A percentile compares a stretch with the other conserved stretches of the same genome.
phyloP scores from a whole-genome alignment of 768 basidiomycete genomes.

The Russula virescens region DNA sequence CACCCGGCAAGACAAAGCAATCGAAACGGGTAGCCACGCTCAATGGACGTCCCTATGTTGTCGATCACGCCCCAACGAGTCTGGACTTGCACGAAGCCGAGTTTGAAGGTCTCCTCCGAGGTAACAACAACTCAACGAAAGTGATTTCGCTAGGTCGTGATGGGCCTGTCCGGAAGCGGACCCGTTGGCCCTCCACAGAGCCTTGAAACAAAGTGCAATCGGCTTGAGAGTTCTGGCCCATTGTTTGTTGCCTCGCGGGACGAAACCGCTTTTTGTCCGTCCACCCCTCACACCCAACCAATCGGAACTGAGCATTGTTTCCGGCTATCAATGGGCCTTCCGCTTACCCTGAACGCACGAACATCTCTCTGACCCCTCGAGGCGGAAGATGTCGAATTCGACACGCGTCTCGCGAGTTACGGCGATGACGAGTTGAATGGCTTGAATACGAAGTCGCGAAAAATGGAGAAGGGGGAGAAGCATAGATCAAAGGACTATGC shows the following conservation, averaged over 20 bases:
- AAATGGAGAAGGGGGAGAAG: constrained; percentile 37
- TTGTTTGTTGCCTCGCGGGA: not conserved
- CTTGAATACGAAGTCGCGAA: too few species aligned
- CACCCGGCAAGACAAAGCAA: too few species aligned
- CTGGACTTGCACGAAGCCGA: too few species aligned
- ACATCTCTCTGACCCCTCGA: constrained; percentile 56
- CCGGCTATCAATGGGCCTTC: constrained; percentile 47
- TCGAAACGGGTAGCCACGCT: too few species aligned
- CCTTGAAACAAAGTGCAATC: too few species aligned
- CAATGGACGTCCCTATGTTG: constrained; percentile 37
- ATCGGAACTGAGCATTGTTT: constrained; percentile 44
- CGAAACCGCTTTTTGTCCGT: not conserved
- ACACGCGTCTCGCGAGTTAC: too few species aligned
- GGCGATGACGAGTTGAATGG: too few species aligned
- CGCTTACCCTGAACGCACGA: constrained; percentile 43
- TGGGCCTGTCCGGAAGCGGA: constrained; percentile 8
- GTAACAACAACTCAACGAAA: constrained; percentile 41
- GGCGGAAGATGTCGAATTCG: too few species aligned
- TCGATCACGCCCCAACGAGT: constrained; percentile 51
- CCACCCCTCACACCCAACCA: constrained; percentile 30
- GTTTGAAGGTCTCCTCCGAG: constrained; percentile 71
- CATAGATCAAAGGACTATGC: constrained; percentile 58
- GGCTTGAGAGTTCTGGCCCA: not conserved
- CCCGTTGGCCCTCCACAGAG: too few species aligned
- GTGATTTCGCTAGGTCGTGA: constrained; percentile 32